Conservation (phyloP, 2,329 filamentous ascomycete genomes). For the Cadophora sp. region DNA sequence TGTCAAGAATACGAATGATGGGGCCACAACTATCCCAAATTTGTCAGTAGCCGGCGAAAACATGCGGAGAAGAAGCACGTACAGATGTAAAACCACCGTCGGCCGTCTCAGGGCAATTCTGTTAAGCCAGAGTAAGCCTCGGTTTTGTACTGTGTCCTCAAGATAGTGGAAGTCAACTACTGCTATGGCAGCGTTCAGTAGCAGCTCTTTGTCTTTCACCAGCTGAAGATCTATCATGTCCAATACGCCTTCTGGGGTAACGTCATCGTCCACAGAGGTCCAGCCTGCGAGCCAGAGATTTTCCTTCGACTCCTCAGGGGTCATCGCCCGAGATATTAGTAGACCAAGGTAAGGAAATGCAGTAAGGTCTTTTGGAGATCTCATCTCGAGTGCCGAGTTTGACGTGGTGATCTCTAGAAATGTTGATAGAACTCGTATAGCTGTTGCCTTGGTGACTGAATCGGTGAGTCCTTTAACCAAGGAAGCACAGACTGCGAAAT, state of each 20-base stretch:
- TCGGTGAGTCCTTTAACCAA: slow-evolving; percentile 70
- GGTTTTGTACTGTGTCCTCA: slow-evolving; percentile 66
- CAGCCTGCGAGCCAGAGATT: slow-evolving; percentile 66
- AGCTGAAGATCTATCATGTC: slow-evolving; percentile 51
- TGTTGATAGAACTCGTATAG: slow-evolving; percentile 65
- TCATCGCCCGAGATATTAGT: slow-evolving; percentile 62
- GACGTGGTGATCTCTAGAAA: slow-evolving; percentile 61
- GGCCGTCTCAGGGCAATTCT: slow-evolving; percentile 61
- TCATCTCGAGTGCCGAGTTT: slow-evolving; percentile 36
- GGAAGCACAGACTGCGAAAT: slow-evolving; percentile 70
- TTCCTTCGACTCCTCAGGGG: slow-evolving; percentile 66
- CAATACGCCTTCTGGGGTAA: slow-evolving; percentile 48
- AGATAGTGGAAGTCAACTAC: slow-evolving; percentile 71
- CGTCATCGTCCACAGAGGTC: slow-evolving; percentile 50
- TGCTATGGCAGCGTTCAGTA: slow-evolving; percentile 68
- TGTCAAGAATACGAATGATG: slow-evolving; percentile 64
- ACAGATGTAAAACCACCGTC: slow-evolving; percentile 64
- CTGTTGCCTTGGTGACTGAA: slow-evolving; percentile 62
- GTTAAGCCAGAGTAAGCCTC: slow-evolving; percentile 65
- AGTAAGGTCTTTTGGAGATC: slow-evolving; percentile 41
- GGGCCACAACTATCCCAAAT: slow-evolving; percentile 55
- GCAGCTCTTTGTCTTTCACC: slow-evolving; percentile 65
- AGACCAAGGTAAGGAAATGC: slow-evolving; percentile 63
- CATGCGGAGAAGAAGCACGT: slow-evolving; percentile 42
- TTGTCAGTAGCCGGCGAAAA: slow-evolving; percentile 25